phyloP scores from a whole-genome alignment of 2,329 filamentous ascomycete species.

The Fusarium sp. region DNA sequence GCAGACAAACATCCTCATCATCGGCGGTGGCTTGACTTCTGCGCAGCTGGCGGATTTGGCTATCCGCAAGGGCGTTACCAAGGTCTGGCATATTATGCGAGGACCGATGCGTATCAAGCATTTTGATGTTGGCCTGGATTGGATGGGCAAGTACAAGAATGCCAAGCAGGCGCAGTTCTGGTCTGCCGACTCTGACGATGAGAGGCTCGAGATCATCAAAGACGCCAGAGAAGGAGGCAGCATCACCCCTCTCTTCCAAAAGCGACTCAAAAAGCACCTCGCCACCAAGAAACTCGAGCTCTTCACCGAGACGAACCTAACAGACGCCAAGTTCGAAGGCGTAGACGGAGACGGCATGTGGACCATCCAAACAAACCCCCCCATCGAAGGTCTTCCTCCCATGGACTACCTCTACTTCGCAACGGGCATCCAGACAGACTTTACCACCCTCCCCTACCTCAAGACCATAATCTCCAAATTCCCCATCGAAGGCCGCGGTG shows the following conservation, averaged over 20 bases:
- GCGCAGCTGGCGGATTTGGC: conserved; percentile 81
- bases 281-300: conserved; percentile 67
- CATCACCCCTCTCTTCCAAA: conserved; percentile 78
- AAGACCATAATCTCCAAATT: conserved; percentile 71
- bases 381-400: conserved; percentile 66
- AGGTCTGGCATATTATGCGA: conserved; percentile 81
- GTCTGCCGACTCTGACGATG: conserved; percentile 79
- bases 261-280: conserved; percentile 75
- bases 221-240: conserved; percentile 82
- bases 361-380: conserved; percentile 67
- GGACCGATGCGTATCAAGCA: conserved; percentile 75
- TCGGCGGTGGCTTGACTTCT: conserved; percentile 84
- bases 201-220: conserved; percentile 77
- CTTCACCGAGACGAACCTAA: conserved; percentile 71
- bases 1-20: conserved; percentile 76
- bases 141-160: conserved; percentile 89
- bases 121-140: conserved; percentile 83
- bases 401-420: conserved; percentile 83
- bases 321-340: conserved; percentile 65
- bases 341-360: conserved; percentile 54
- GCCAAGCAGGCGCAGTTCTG: conserved; percentile 83
- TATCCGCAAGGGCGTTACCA: conserved; percentile 74
- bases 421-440: conserved; percentile 78
- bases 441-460: conserved; percentile 73
- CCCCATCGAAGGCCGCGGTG: conserved; percentile 75